Percentiles rank a stretch among this genome's conserved stretches.
phyloP scores from a whole-genome alignment of 768 basidiomycete genomes.

The Termitomyces sp. region DNA sequence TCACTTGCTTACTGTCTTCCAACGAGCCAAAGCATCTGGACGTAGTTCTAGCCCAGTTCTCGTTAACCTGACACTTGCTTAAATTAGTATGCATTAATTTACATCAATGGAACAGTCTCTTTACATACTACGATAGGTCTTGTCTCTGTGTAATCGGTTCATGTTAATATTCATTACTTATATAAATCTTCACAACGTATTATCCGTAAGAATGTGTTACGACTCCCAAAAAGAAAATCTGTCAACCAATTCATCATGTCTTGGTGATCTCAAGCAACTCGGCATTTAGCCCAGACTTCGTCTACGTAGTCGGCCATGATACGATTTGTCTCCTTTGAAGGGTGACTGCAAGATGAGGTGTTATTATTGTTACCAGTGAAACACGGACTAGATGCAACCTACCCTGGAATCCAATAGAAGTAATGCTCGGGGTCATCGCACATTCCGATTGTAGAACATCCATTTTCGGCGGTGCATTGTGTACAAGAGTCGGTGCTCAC shows the following conservation, averaged over 20 bases:
- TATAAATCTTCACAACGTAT: not conserved
- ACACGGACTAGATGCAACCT: conserved; percentile 11
- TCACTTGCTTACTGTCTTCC: not conserved
- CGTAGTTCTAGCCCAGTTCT: not conserved
- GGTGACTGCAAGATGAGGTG: conserved; percentile 31
- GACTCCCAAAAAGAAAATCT: not conserved
- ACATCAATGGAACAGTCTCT: not conserved
- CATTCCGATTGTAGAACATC: conserved; percentile 24
- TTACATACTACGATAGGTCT: not conserved
- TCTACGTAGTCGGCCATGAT: conserved; percentile 50
- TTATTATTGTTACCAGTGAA: not conserved
- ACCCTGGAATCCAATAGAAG: conserved; percentile 51
- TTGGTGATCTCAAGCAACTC: conserved; percentile 8
- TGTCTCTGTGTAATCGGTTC: not conserved
- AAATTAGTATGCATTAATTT: not conserved
- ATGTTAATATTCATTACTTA: not conserved
- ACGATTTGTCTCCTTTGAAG: conserved; percentile 40
- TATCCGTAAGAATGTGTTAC: not conserved
- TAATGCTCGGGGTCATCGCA: conserved; percentile 40
- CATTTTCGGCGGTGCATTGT: conserved; percentile 21
- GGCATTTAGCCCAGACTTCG: conserved; percentile 31
- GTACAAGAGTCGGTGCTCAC: conserved; percentile 29
- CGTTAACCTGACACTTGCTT: not conserved
- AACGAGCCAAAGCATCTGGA: not conserved
- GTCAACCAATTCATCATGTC: not conserved